Evolutionary conservation across 2,329 filamentous ascomycete species (phyloP).

Genomic region (Bipolaris zeicola): DNA sequence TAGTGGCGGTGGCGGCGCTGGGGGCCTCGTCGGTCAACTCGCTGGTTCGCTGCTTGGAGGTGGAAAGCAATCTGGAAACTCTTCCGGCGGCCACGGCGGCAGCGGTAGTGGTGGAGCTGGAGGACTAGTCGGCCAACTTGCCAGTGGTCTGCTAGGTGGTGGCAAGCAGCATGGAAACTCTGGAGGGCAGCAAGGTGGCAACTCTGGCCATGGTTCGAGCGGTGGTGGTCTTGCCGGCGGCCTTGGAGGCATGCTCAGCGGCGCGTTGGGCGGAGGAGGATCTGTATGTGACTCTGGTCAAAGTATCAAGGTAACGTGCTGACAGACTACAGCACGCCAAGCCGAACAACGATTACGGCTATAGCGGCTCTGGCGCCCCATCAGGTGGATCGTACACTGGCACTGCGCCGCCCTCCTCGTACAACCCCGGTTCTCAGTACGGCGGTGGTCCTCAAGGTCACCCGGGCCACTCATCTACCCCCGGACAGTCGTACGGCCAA

Average conservation of each 20-base stretch:
- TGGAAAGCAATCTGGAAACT: slow-evolving; percentile 35
- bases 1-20: slow-evolving; percentile 35
- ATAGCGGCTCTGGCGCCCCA: slow-evolving; percentile 59
- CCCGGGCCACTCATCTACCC: slow-evolving; percentile 24
- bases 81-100: slow-evolving; percentile 32
- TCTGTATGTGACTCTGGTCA: slow-evolving; percentile 33
- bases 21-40: slow-evolving; percentile 59
- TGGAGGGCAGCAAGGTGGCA: slow-evolving; percentile 50
- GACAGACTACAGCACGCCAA: slow-evolving; percentile 35
- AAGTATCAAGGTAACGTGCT: slow-evolving; percentile 3
- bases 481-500: slow-evolving; percentile 28
- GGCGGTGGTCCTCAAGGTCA: slow-evolving; percentile 29
- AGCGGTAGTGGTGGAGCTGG: slow-evolving; percentile 44
- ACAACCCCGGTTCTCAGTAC: slow-evolving; percentile 54
- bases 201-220: slow-evolving; percentile 42
- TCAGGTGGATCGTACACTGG: slow-evolving; percentile 64
- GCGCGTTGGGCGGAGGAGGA: slow-evolving; percentile 46
- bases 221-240: slow-evolving; percentile 16
- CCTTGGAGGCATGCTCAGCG: slow-evolving; percentile 40
- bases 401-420: slow-evolving; percentile 66
- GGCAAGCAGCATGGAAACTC: slow-evolving; percentile 52
- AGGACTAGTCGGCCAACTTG: slow-evolving; percentile 60
- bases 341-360: slow-evolving; percentile 59
- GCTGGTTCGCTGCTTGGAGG: slow-evolving; percentile 55
- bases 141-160: slow-evolving; percentile 52